phyloP scores from a whole-genome alignment of 1,139 yeast genomes.

The Blastobotrys petasosporus region DNA sequence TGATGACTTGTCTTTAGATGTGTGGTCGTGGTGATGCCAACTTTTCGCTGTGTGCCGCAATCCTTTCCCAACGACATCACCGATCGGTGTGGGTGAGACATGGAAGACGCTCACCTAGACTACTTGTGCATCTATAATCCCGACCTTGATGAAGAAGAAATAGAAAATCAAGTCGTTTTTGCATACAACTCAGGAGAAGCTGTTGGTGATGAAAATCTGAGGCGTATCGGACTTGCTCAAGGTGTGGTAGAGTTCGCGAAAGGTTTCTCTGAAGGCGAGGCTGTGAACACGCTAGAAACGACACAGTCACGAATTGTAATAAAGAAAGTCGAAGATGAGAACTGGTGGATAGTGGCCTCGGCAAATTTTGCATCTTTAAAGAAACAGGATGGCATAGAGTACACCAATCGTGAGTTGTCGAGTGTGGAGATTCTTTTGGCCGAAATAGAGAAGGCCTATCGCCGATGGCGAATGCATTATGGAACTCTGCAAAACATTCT shows the following conservation, averaged over 20 bases:
- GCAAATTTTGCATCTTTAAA: constrained; percentile 11
- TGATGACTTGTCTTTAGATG: constrained; percentile 25
- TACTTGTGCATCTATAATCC: constrained; percentile 32
- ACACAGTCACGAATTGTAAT: constrained; percentile 24
- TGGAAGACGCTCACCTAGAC: constrained; percentile 16
- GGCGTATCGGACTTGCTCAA: constrained; percentile 31
- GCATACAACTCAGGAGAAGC: constrained; percentile 21
- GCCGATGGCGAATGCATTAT: constrained; percentile 28
- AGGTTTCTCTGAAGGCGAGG: constrained; percentile 25
- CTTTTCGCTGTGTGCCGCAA: not conserved
- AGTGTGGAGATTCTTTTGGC: constrained; percentile 23
- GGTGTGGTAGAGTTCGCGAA: constrained; percentile 29
- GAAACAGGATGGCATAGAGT: constrained; percentile 11
- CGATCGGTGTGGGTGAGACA: not conserved
- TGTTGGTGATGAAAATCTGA: constrained; percentile 21
- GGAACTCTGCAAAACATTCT: constrained; percentile 19
- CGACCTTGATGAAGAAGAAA: constrained; percentile 23
- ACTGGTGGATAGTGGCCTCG: constrained; percentile 29
- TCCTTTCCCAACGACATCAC: not conserved
- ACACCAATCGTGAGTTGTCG: constrained; percentile 17
- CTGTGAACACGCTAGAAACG: constrained; percentile 26
- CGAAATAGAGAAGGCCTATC: constrained; percentile 25
- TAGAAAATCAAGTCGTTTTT: constrained; percentile 28
- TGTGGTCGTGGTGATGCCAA: not conserved
- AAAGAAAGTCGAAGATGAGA: constrained; percentile 22